Percentiles rank a stretch among this genome's conserved stretches.
Conservation (phyloP, 139 green algal genomes). For the Tetraselmis chui region DNA sequence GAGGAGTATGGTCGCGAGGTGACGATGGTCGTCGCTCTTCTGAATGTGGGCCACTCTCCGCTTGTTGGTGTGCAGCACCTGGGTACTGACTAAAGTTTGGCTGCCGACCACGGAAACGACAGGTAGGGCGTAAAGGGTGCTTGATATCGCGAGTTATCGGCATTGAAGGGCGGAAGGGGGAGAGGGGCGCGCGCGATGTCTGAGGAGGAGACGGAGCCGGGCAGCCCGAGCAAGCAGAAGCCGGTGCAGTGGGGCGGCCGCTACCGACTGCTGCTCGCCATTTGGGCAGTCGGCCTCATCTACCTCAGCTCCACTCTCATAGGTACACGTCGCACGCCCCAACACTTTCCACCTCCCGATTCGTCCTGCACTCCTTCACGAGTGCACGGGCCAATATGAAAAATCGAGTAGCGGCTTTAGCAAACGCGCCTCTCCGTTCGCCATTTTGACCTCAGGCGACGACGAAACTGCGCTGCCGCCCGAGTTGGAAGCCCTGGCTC, state of each 20-base stretch:
- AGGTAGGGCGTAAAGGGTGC: no score
- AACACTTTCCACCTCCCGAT: neutral
- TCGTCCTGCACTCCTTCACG: neutral
- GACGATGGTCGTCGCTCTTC: no score
- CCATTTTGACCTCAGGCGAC: neutral
- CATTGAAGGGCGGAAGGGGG: no score
- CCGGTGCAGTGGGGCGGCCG: neutral
- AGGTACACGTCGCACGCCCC: neutral
- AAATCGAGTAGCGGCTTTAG: no score
- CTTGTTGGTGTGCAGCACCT: no score
- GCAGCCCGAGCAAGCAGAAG: neutral
- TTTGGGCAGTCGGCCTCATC: conserved; percentile 2
- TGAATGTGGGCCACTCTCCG: no score
- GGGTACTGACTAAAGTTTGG: no score
- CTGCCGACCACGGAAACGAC: no score
- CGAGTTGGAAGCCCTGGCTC: neutral
- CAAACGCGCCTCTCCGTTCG: neutral
- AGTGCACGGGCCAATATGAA: no score
- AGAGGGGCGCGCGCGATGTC: neutral
- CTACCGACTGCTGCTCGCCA: neutral
- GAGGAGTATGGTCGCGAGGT: no score
- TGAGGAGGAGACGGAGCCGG: neutral
- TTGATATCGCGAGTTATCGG: no score
- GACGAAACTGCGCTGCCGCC: neutral
- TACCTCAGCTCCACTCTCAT: neutral